These are phyloP conservation scores for Aspergillus affinis DNA, from an alignment of 495 filamentous ascomycete genomes.

Conservation along the genomic window DNA sequence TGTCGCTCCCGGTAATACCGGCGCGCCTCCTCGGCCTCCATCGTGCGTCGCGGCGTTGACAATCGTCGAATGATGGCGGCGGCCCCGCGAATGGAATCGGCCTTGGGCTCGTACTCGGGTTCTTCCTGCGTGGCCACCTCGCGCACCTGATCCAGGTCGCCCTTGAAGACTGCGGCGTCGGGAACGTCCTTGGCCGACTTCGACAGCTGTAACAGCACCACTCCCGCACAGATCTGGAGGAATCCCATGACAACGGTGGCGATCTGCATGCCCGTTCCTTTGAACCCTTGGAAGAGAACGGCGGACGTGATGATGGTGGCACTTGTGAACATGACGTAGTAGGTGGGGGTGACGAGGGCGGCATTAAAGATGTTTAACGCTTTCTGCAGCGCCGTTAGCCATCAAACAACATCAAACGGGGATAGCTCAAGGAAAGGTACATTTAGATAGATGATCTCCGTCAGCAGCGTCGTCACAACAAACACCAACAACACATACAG, in stretches of 20 bases:
- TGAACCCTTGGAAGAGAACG: constrained; percentile 91
- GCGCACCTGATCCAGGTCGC: constrained; percentile 90
- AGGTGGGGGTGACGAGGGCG: constrained; percentile 94
- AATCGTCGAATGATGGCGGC: constrained; percentile 87
- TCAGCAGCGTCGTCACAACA: constrained; percentile 80
- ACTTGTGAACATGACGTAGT: constrained; percentile 97
- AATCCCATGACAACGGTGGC: constrained; percentile 91
- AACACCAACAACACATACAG: constrained; percentile 89
- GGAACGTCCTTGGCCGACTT: constrained; percentile 98
- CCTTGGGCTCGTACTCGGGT: constrained; percentile 91
- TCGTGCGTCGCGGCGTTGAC: constrained; percentile 71
- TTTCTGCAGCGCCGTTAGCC: constrained; percentile 67
- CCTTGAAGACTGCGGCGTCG: constrained; percentile 87
- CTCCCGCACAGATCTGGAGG: constrained; percentile 89
- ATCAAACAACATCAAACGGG: neutral
- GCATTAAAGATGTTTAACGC: constrained; percentile 97
- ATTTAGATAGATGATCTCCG: constrained; percentile 94
- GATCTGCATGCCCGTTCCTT: constrained; percentile 77
- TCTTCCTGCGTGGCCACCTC: constrained; percentile 94
- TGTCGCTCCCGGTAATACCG: constrained; percentile 75
- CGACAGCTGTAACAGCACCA: constrained; percentile 95
- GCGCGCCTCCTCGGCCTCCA: constrained; percentile 77
- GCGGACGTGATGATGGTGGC: constrained; percentile 92
- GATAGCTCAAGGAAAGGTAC: constrained; percentile 48
- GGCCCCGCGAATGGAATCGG: constrained; percentile 90